A percentile compares a stretch with the other conserved stretches of the same genome.
phyloP scores from a whole-genome alignment of 495 filamentous ascomycete genomes.

The Aspergillus leporis region DNA sequence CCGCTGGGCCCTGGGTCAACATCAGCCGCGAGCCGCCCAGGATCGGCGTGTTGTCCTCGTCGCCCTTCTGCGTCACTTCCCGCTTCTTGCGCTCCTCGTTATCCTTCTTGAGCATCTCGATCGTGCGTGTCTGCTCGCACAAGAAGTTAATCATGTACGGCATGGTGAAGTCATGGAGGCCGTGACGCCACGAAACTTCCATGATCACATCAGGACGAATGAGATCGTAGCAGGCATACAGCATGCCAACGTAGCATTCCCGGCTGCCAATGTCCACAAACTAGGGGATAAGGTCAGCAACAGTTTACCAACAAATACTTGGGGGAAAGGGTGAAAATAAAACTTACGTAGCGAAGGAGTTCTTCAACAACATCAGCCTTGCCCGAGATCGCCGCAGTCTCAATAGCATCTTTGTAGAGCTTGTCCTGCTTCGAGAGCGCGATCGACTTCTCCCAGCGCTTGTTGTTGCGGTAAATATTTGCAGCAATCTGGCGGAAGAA shows the following conservation, averaged over 20 bases:
- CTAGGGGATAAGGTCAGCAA: slow-evolving; percentile 48
- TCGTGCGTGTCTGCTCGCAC: slow-evolving; percentile 82
- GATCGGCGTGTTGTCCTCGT: slow-evolving; percentile 92
- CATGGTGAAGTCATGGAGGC: slow-evolving; percentile 97
- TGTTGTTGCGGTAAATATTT: slow-evolving; percentile 99
- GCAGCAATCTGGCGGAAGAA: slow-evolving; percentile 99
- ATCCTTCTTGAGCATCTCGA: slow-evolving; percentile 86
- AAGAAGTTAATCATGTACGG: slow-evolving; percentile 99
- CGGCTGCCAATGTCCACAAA: slow-evolving; percentile 99
- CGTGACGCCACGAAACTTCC: slow-evolving; percentile 96
- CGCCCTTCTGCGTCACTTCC: slow-evolving; percentile 82
- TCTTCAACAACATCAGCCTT: slow-evolving; percentile 94
- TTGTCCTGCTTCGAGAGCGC: slow-evolving; percentile 98
- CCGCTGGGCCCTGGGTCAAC: slow-evolving; percentile 88
- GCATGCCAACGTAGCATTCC: slow-evolving; percentile 98
- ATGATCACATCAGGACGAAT: slow-evolving; percentile 89
- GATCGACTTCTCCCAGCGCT: slow-evolving; percentile 99
- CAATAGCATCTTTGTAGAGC: slow-evolving; percentile 99
- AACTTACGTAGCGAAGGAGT: slow-evolving; percentile 89
- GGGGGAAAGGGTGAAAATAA: slow-evolving; percentile 8
- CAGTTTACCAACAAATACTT: background rate
- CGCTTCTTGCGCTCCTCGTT: slow-evolving; percentile 94
- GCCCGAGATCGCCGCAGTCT: slow-evolving; percentile 93
- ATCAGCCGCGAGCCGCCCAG: slow-evolving; percentile 89
- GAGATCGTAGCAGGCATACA: slow-evolving; percentile 98